A percentile compares a stretch with the other conserved stretches of the same genome.
These are phyloP conservation scores for Neocatenulostroma microsporum DNA, from an alignment of 2,329 filamentous ascomycete species.

Conservation along the genomic window DNA sequence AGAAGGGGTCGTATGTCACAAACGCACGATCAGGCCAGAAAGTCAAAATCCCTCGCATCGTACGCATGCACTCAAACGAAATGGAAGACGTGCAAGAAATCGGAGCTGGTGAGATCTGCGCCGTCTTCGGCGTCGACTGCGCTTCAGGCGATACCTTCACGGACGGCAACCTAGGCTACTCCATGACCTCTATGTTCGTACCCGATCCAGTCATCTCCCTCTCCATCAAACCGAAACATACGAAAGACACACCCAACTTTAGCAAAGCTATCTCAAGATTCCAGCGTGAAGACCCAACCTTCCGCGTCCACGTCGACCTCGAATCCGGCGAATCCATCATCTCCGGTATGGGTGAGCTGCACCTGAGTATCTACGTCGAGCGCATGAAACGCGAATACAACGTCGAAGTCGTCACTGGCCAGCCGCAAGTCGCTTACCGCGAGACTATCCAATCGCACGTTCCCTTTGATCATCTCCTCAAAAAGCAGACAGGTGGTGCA, in stretches of 20 bases:
- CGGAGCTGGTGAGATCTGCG: conserved; percentile 94
- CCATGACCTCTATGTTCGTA: conserved; percentile 97
- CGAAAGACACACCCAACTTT: conserved; percentile 86
- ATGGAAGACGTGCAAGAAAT: conserved; percentile 96
- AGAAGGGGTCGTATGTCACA: conserved; percentile 82
- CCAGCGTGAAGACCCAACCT: conserved; percentile 96
- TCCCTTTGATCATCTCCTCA: conserved; percentile 86
- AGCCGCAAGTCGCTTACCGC: conserved; percentile 93
- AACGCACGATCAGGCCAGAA: conserved; percentile 94
- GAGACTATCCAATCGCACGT: conserved; percentile 78
- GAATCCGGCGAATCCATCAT: conserved; percentile 97
- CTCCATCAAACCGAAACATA: conserved; percentile 92
- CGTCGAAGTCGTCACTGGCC: conserved; percentile 89
- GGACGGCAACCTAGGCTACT: conserved; percentile 83
- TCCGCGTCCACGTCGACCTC: conserved; percentile 83
- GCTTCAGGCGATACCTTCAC: conserved; percentile 98
- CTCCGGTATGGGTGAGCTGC: conserved; percentile 94
- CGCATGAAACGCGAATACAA: conserved; percentile 95
- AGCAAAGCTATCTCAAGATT: conserved; percentile 98
- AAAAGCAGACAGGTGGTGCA: conserved; percentile 90
- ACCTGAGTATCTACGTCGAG: conserved; percentile 95
- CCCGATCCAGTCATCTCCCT: conserved; percentile 97
- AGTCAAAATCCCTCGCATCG: conserved; percentile 92
- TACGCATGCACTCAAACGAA: conserved; percentile 98
- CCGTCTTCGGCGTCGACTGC: conserved; percentile 96